Evolutionary conservation across 257 asterid species (phyloP).

Genomic region (Solanum tarijense): DNA sequence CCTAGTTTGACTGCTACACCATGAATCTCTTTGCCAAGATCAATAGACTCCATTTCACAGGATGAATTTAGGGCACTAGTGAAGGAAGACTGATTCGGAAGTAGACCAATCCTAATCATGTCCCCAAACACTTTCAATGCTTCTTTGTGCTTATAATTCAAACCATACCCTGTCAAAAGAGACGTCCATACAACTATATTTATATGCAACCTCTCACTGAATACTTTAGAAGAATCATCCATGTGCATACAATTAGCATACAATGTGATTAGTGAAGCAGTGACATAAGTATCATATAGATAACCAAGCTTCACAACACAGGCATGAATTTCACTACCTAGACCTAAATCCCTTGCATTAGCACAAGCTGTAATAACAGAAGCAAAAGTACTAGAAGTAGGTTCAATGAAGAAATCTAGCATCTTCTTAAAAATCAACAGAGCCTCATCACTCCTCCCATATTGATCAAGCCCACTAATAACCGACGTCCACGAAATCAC

Average conservation of each 20-base stretch:
- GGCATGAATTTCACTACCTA: constrained; percentile 62
- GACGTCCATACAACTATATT: constrained; percentile 89
- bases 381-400: constrained; percentile 52
- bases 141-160: constrained; percentile 38
- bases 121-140: constrained; percentile 43
- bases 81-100: constrained; percentile 81
- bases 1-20: constrained; percentile 58
- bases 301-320: constrained; percentile 43
- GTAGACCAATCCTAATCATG: constrained; percentile 49
- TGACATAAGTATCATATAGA: constrained; percentile 35
- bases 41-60: constrained; percentile 47
- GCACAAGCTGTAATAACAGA: constrained; percentile 69
- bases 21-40: constrained; percentile 58
- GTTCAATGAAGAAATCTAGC: constrained; percentile 40
- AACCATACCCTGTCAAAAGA: constrained; percentile 68
- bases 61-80: constrained; percentile 73
- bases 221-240: constrained; percentile 36
- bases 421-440: constrained; percentile 34
- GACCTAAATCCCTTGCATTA: constrained; percentile 14
- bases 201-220: constrained; percentile 38
- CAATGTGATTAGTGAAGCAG: constrained; percentile 57
- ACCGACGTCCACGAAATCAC: constrained; percentile 75
- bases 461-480: constrained; percentile 72
- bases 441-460: constrained; percentile 60
- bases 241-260: constrained; percentile 56